Conservation (phyloP, 2,329 filamentous ascomycete species). For the Tolypocladium paradoxum region DNA sequence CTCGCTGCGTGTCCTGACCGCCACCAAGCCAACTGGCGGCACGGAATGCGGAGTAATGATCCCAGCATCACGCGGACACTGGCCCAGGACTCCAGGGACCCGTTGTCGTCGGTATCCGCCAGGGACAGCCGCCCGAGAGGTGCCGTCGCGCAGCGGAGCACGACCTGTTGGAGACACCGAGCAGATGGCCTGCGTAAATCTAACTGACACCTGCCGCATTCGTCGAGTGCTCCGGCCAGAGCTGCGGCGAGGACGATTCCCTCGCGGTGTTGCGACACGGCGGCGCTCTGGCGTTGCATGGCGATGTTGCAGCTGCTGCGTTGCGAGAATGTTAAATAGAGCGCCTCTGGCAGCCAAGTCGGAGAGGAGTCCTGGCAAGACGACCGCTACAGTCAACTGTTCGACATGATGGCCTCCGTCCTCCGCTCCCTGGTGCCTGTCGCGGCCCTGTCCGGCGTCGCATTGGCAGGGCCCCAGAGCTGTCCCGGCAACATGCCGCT, state of each 20-base stretch:
- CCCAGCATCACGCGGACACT: too few relatives aligned
- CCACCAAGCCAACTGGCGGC: too few relatives aligned
- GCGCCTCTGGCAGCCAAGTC: neutral
- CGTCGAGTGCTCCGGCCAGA: neutral
- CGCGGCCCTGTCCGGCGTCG: constrained; percentile 6
- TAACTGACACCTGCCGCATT: neutral
- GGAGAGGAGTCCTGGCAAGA: neutral
- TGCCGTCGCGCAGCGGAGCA: neutral
- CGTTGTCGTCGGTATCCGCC: neutral
- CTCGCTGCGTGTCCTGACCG: too few relatives aligned
- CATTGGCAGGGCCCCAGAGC: constrained; percentile 6
- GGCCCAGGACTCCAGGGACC: neutral
- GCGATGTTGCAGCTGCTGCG: neutral
- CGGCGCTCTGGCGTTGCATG: neutral
- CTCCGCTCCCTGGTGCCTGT: constrained; percentile 7
- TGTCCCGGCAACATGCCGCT: constrained; percentile 29
- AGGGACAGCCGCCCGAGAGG: neutral
- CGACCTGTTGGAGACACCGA: neutral
- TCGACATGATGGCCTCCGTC: constrained; percentile 6
- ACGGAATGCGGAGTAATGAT: too few relatives aligned
- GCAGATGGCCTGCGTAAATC: neutral
- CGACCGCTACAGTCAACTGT: neutral
- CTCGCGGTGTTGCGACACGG: neutral
- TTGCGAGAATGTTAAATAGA: neutral
- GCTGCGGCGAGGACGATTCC: neutral